A percentile compares a stretch with the other conserved stretches of the same genome.
Conservation (phyloP, 345 rosid species). For the Dimocarpus longan region DNA sequence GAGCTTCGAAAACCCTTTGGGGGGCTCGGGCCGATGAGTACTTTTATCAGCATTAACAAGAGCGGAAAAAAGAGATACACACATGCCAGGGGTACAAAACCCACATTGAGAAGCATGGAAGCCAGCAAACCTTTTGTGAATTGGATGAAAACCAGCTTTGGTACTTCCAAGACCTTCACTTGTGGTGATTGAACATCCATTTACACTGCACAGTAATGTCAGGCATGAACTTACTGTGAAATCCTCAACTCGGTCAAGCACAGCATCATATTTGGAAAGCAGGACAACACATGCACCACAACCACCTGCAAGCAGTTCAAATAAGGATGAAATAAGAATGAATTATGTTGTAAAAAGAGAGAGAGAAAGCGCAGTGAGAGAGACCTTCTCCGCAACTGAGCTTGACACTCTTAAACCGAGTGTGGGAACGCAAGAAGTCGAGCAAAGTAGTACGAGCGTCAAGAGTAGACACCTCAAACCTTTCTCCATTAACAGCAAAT, state of each 20-base stretch:
- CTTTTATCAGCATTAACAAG: conserved; percentile 64
- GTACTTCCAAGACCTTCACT: conserved; percentile 84
- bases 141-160: conserved; percentile 78
- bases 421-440: conserved; percentile 65
- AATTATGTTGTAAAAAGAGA: too few relatives aligned
- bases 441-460: conserved; percentile 82
- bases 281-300: conserved; percentile 60
- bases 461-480: conserved; percentile 48
- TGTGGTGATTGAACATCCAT: conserved; percentile 81
- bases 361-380: too few relatives aligned
- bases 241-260: conserved; percentile 57
- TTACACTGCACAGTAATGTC: conserved; percentile 75
- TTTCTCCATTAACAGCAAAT: conserved; percentile 78
- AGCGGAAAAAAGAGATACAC: conserved; percentile 74
- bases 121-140: conserved; percentile 72
- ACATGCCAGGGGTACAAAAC: conserved; percentile 95
- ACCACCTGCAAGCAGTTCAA: too few relatives aligned
- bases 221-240: conserved; percentile 74
- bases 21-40: conserved; percentile 41
- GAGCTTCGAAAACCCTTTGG: conserved; percentile 62
- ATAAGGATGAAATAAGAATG: too few relatives aligned
- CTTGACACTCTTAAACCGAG: conserved; percentile 81
- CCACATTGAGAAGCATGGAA: conserved; percentile 97
- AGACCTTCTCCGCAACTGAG: conserved; percentile 85
- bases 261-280: conserved; percentile 62